phyloP scores from a whole-genome alignment of 2,329 filamentous ascomycete species.

The Cladosporium sp. region DNA sequence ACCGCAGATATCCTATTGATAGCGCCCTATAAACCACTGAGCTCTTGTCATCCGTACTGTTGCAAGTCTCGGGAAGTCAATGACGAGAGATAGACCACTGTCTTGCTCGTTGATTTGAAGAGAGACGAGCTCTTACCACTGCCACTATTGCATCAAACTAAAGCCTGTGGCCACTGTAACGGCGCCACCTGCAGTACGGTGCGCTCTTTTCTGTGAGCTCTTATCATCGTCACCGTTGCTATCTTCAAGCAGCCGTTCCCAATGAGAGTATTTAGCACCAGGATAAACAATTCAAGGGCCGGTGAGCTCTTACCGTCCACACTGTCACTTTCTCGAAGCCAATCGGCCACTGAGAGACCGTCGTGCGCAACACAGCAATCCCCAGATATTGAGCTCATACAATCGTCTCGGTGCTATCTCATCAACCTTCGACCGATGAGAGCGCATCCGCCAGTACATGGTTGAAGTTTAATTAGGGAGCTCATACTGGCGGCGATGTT shows the following conservation, averaged over 20 bases:
- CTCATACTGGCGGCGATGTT: neutral
- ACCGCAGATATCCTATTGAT: neutral
- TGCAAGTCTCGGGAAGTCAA: neutral
- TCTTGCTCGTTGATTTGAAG: neutral
- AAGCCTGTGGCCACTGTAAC: neutral
- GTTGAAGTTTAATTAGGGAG: neutral
- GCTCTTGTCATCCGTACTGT: neutral
- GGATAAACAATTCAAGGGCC: neutral
- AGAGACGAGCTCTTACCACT: neutral
- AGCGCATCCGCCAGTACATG: neutral
- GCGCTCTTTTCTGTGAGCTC: neutral
- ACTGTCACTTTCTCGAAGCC: neutral
- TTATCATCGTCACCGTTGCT: neutral
- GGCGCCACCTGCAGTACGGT: neutral
- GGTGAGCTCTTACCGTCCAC: neutral
- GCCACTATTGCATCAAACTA: neutral
- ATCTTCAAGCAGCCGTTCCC: neutral
- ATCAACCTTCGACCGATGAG: neutral
- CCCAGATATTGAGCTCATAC: neutral
- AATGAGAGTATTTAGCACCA: neutral
- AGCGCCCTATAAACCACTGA: neutral
- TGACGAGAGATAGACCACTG: neutral
- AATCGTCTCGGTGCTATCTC: neutral
- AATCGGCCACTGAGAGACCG: neutral
- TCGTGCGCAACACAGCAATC: neutral